Evolutionary conservation across 164 flowering plant genomes (phyloP).

Genomic region (Saururus chinensis): DNA sequence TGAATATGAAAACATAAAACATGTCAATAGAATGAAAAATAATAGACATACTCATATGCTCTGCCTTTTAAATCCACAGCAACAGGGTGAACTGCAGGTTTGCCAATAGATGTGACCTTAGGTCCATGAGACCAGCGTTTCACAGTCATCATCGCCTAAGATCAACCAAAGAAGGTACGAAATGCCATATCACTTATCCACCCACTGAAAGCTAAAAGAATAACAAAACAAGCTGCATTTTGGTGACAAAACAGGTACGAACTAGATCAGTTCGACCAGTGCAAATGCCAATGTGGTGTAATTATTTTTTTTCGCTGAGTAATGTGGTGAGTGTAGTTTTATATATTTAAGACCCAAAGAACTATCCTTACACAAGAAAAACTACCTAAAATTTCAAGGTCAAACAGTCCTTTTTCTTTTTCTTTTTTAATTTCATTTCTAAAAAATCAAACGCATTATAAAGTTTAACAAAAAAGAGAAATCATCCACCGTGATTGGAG

Average conservation of each 20-base stretch:
- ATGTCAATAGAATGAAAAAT: too few species aligned
- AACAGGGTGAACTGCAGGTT: slow-evolving; percentile 16
- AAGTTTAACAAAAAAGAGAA: neutral
- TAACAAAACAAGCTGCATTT: neutral
- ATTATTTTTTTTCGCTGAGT: neutral
- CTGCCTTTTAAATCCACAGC: slow-evolving; percentile 17
- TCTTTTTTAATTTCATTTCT: neutral
- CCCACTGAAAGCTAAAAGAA: neutral
- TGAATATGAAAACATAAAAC: too few species aligned
- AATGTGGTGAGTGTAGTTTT: neutral
- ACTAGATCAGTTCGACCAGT: too few species aligned
- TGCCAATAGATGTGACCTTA: slow-evolving; percentile 11
- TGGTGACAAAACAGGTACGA: too few species aligned
- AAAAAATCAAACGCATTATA: neutral
- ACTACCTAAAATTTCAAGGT: too few species aligned
- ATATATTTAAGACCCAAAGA: neutral
- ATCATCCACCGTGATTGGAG: slow-evolving; percentile 15
- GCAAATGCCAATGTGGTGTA: neutral
- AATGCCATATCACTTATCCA: neutral
- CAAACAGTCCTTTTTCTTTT: too few species aligned
- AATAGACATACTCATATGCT: slow-evolving; percentile 7
- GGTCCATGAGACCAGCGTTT: slow-evolving; percentile 11
- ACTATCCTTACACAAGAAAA: too few species aligned
- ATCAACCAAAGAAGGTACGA: neutral
- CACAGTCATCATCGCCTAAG: slow-evolving; percentile 16